Conservation (phyloP, 2,329 filamentous ascomycete species). For the Colletotrichum noveboracense region DNA sequence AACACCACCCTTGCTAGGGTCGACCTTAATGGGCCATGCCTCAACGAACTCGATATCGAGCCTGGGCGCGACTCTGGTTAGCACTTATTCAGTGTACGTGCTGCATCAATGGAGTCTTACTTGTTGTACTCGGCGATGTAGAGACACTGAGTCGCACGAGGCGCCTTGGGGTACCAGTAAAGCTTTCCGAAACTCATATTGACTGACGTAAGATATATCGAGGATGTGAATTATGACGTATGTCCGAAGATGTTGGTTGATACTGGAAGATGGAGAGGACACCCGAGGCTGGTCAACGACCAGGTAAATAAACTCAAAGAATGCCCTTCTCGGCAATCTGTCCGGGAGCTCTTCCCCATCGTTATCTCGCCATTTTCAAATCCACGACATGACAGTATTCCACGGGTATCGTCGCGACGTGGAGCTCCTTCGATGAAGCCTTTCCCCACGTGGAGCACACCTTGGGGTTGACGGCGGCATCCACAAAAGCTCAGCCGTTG, state of each 20-base stretch:
- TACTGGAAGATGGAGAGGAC: background rate
- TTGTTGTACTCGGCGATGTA: constrained; percentile 14
- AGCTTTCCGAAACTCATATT: constrained; percentile 10
- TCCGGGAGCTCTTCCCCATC: background rate
- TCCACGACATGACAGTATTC: background rate
- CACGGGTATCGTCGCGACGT: background rate
- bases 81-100: accelerated
- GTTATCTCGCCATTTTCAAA: background rate
- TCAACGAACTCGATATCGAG: constrained; percentile 10
- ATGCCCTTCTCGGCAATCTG: background rate
- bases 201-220: background rate
- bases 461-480: background rate
- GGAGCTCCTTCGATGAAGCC: background rate
- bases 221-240: background rate
- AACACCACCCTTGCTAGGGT: constrained; percentile 10
- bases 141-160: constrained; percentile 10
- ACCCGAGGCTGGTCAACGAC: background rate
- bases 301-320: background rate
- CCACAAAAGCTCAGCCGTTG: background rate
- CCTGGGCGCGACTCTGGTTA: background rate
- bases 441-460: constrained; percentile 12
- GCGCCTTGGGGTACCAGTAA: constrained; percentile 10
- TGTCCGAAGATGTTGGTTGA: background rate
- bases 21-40: constrained; percentile 13
- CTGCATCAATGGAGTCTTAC: background rate